Conservation (phyloP, 352 stramenopile genomes). For the Pythium volutum region DNA sequence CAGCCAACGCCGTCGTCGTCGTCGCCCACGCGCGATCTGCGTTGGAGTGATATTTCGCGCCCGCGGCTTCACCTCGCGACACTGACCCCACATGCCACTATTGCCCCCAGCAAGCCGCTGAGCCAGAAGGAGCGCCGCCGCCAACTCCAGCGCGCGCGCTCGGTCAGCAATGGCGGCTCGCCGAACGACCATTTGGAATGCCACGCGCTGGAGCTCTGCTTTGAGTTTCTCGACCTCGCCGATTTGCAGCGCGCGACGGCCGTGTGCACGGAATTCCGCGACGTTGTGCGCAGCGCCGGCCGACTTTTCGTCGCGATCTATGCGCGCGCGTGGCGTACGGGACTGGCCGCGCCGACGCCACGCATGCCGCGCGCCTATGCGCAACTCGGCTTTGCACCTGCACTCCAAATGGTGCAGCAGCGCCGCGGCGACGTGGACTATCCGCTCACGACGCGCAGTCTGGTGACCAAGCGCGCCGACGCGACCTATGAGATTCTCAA, state of each 20-base stretch:
- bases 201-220: constrained; percentile 63
- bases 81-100: constrained; percentile 13
- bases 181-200: constrained; percentile 36
- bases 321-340: constrained; percentile 48
- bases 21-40: constrained; percentile 36
- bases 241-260: constrained; percentile 41
- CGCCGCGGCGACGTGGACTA: constrained; percentile 30
- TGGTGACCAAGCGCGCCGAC: constrained; percentile 34
- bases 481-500: constrained; percentile 59
- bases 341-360: not conserved
- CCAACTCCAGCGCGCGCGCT: constrained; percentile 25
- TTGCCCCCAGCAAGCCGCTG: constrained; percentile 7
- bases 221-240: constrained; percentile 64
- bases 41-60: constrained; percentile 70
- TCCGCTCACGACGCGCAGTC: constrained; percentile 60
- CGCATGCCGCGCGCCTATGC: constrained; percentile 43
- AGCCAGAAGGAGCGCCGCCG: constrained; percentile 33
- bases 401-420: constrained; percentile 39
- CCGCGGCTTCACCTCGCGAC: constrained; percentile 31
- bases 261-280: constrained; percentile 58
- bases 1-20: constrained; percentile 16
- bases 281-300: constrained; percentile 40
- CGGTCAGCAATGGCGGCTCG: constrained; percentile 15
- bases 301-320: constrained; percentile 59
- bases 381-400: constrained; percentile 24